A percentile compares a stretch with the other conserved stretches of the same genome.
Conservation (phyloP, 108 stramenopile genomes). For the Cyclotella cryptica region DNA sequence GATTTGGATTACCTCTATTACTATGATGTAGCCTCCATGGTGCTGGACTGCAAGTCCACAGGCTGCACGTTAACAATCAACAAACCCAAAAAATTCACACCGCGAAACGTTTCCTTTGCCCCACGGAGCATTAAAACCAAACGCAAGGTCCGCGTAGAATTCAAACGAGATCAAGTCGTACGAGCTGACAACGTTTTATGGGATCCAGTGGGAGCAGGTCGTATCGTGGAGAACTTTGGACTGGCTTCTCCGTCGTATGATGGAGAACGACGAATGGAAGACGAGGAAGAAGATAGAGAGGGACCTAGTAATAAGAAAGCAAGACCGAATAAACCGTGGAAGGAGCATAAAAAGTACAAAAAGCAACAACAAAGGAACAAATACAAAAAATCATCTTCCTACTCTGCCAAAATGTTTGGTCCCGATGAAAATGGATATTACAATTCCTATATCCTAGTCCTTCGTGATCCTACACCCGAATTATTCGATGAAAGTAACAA, state of each 20-base stretch:
- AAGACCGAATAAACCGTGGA: slow-evolving; percentile 24
- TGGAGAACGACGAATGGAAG: slow-evolving; percentile 6
- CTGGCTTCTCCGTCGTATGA: slow-evolving; percentile 26
- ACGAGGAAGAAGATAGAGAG: slow-evolving; percentile 13
- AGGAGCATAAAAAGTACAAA: slow-evolving; percentile 20
- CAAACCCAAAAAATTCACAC: slow-evolving; percentile 31
- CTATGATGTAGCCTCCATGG: slow-evolving; percentile 28
- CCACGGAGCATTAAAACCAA: neutral
- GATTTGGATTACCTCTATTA: neutral
- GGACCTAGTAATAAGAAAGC: neutral
- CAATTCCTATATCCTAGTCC: slow-evolving; percentile 58
- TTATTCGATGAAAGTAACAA: slow-evolving; percentile 3
- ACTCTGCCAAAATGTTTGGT: slow-evolving; percentile 50
- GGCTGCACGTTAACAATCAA: slow-evolving; percentile 37
- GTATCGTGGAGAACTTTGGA: slow-evolving; percentile 38
- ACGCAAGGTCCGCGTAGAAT: slow-evolving; percentile 34
- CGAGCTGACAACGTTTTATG: slow-evolving; percentile 64
- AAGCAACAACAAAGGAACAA: slow-evolving; percentile 51
- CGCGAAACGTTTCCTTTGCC: slow-evolving; percentile 2
- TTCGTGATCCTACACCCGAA: slow-evolving; percentile 44
- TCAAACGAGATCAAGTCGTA: slow-evolving; percentile 64
- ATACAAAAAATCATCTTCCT: slow-evolving; percentile 40
- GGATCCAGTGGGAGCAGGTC: slow-evolving; percentile 38
- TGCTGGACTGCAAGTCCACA: slow-evolving; percentile 27
- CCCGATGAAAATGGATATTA: slow-evolving; percentile 76